A percentile compares a stretch with the other conserved stretches of the same genome.
Conservation (phyloP, 192 early-diverging fungal genomes). For the Glomus cerebriforme region DNA sequence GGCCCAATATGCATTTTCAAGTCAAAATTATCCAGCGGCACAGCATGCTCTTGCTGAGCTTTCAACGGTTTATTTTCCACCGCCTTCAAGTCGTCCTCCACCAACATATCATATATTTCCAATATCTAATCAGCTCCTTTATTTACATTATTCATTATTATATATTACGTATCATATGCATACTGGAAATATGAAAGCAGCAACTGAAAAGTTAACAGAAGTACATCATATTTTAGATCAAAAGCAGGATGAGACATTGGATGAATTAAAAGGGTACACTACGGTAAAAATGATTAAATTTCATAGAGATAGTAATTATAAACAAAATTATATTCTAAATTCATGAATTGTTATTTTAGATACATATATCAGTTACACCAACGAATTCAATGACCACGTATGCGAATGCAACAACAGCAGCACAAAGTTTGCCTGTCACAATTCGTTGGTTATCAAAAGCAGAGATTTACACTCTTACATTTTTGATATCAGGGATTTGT, state of each 20-base stretch:
- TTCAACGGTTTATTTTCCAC: slow-evolving; percentile 32
- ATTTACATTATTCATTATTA: slow-evolving; percentile 33
- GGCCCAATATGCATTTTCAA: slow-evolving; percentile 32
- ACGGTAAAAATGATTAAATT: slow-evolving; percentile 6
- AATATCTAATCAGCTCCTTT: slow-evolving; percentile 25
- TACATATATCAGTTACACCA: slow-evolving; percentile 26
- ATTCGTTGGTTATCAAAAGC: slow-evolving; percentile 33
- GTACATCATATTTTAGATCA: slow-evolving; percentile 32
- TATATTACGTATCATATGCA: slow-evolving; percentile 33
- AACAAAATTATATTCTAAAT: neutral
- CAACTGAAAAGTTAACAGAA: slow-evolving; percentile 28
- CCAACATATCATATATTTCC: slow-evolving; percentile 23
- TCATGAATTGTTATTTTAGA: slow-evolving; percentile 8
- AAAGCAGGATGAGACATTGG: slow-evolving; percentile 4
- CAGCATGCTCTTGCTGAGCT: slow-evolving; percentile 27
- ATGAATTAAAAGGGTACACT: slow-evolving; percentile 29
- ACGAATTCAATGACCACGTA: neutral
- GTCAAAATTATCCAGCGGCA: slow-evolving; percentile 20
- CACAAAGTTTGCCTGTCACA: slow-evolving; percentile 19
- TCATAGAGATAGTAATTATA: too few species aligned
- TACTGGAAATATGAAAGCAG: slow-evolving; percentile 30
- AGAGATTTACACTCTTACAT: slow-evolving; percentile 33
- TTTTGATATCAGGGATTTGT: slow-evolving; percentile 34
- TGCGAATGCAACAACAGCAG: neutral
- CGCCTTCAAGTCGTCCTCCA: slow-evolving; percentile 9